phyloP scores from a whole-genome alignment of 2,329 filamentous ascomycete species.

The Coniochaeta prunicola region DNA sequence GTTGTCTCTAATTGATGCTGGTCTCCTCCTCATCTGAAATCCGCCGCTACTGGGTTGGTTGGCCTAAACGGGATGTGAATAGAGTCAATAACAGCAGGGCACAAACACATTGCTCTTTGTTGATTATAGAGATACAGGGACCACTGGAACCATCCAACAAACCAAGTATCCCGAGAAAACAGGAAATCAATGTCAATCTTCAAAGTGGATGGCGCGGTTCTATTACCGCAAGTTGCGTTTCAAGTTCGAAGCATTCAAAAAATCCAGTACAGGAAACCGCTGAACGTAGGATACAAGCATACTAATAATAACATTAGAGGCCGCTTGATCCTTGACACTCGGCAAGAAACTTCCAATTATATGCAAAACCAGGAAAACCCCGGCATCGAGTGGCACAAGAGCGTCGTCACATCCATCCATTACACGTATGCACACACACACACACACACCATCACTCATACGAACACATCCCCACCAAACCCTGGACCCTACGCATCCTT shows the following conservation, averaged over 20 bases:
- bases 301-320: too few species aligned
- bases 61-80: conserved; percentile 3
- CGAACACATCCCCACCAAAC: background rate
- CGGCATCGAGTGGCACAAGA: background rate
- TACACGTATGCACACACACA: background rate
- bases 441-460: background rate
- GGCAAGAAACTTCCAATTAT: background rate
- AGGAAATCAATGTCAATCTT: background rate
- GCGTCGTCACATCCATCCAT: background rate
- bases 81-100: background rate
- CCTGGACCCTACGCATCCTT: conserved; percentile 23
- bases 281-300: background rate
- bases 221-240: background rate
- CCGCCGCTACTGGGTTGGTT: background rate
- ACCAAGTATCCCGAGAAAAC: background rate
- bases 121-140: background rate
- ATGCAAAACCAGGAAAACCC: background rate
- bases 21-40: background rate
- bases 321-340: too few species aligned
- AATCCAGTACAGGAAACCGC: background rate
- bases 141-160: too few species aligned
- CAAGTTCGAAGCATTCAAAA: background rate
- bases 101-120: background rate
- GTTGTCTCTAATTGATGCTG: background rate
- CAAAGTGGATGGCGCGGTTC: background rate